These are phyloP conservation scores for Botrytis fragariae DNA, from an alignment of 2,329 filamentous ascomycete genomes.

Conservation along the genomic window DNA sequence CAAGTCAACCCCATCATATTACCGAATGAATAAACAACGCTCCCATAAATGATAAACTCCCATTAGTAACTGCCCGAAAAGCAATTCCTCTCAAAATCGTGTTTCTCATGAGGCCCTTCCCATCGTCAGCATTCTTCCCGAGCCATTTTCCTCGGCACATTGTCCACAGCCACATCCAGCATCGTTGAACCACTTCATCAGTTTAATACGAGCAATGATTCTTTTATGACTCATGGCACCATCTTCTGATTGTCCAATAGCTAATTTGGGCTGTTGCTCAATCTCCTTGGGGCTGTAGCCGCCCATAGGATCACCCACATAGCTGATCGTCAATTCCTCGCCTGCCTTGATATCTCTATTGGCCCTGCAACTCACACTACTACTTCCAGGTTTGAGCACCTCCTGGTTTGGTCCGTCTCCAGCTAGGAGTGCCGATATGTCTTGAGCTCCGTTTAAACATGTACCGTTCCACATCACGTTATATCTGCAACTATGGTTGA, in stretches of 20 bases:
- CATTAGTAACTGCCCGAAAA: not conserved
- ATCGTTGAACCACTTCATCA: conserved; percentile 33
- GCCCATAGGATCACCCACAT: conserved; percentile 31
- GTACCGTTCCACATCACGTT: conserved; percentile 34
- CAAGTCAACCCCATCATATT: not conserved
- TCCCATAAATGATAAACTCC: not conserved
- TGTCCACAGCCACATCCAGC: conserved; percentile 29
- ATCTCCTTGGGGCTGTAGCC: not conserved
- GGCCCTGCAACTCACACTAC: conserved; percentile 28
- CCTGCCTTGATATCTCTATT: conserved; percentile 29
- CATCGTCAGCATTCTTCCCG: not conserved
- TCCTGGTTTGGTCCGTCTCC: conserved; percentile 13
- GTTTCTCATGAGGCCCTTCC: not conserved
- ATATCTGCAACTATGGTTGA: conserved; percentile 35
- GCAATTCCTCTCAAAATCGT: not conserved
- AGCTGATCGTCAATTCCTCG: conserved; percentile 35
- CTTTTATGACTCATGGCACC: conserved; percentile 17
- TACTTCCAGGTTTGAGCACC: conserved; percentile 27
- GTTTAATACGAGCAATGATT: conserved; percentile 19
- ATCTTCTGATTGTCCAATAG: not conserved
- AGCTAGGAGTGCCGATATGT: conserved; percentile 18
- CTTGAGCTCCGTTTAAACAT: conserved; percentile 7
- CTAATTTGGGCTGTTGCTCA: not conserved
- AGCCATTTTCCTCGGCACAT: not conserved
- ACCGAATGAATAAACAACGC: not conserved